A percentile compares a stretch with the other conserved stretches of the same genome.
phyloP scores from a whole-genome alignment of 805 yeast genomes.

The Lachancea fermentati region DNA sequence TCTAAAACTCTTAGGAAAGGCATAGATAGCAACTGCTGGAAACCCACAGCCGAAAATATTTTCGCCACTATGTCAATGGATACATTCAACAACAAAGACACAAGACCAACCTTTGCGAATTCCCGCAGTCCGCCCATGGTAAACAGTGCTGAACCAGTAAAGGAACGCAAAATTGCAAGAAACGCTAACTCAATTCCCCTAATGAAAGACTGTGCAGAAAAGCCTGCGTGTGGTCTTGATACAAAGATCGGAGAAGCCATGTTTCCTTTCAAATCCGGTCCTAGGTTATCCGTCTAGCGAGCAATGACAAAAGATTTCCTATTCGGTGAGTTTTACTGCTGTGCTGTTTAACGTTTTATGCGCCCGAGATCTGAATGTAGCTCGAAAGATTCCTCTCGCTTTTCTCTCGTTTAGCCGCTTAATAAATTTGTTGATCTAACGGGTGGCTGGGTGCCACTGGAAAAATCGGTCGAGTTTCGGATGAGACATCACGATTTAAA shows the following conservation, averaged over 20 bases:
- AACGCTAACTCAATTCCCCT: constrained; percentile 51
- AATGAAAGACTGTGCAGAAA: constrained; percentile 42
- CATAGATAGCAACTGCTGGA: neutral
- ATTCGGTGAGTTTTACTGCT: too few relatives aligned
- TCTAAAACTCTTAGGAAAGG: neutral
- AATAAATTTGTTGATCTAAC: neutral
- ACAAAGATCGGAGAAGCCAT: constrained; percentile 60
- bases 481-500: neutral
- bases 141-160: constrained; percentile 36
- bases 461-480: neutral
- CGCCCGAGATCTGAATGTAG: too few relatives aligned
- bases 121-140: neutral
- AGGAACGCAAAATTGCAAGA: constrained; percentile 43
- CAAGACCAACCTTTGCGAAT: neutral
- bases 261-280: neutral
- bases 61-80: neutral
- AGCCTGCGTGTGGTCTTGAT: constrained; percentile 52
- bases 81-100: neutral
- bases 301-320: neutral
- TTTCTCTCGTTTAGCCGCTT: neutral
- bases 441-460: neutral
- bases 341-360: neutral
- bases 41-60: neutral
- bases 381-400: neutral
- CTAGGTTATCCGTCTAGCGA: neutral